These are phyloP conservation scores for Flaveria floridana DNA, from an alignment of 140 eudicot species.

Conservation along the genomic window DNA sequence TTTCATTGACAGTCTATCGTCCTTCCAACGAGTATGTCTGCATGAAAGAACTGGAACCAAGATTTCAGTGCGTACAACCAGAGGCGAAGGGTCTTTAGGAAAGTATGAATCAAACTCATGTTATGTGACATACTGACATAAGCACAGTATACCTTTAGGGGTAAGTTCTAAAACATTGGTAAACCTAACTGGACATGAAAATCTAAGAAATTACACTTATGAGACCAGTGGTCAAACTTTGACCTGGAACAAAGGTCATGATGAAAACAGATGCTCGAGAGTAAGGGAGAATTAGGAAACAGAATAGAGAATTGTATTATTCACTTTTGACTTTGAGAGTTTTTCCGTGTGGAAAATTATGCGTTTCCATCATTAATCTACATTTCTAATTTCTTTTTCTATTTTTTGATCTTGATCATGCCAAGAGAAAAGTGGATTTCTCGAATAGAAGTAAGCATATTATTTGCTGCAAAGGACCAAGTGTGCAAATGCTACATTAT, in stretches of 20 bases:
- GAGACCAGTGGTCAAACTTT: background rate
- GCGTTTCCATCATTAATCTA: background rate
- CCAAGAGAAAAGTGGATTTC: background rate
- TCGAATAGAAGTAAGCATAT: background rate
- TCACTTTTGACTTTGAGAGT: background rate
- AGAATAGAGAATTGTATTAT: background rate
- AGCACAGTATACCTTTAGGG: background rate
- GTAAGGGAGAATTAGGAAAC: constrained; percentile 3
- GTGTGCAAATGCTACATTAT: background rate
- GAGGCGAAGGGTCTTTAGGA: constrained; percentile 16
- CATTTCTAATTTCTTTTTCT: background rate
- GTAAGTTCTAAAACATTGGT: background rate
- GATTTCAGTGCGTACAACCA: constrained; percentile 15
- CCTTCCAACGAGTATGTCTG: constrained; percentile 22
- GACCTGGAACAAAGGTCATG: constrained; percentile 7
- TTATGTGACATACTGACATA: constrained; percentile 5
- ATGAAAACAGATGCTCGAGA: constrained; percentile 1
- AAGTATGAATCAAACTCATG: constrained; percentile 18
- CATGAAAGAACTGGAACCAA: constrained; percentile 22
- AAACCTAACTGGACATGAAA: background rate
- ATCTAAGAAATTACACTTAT: background rate
- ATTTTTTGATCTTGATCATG: background rate
- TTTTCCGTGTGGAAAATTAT: background rate
- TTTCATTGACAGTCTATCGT: constrained; percentile 14
- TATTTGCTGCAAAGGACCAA: constrained; percentile 4